Conservation (phyloP, 2,329 filamentous ascomycete species). For the Pseudocercospora crystallina region DNA sequence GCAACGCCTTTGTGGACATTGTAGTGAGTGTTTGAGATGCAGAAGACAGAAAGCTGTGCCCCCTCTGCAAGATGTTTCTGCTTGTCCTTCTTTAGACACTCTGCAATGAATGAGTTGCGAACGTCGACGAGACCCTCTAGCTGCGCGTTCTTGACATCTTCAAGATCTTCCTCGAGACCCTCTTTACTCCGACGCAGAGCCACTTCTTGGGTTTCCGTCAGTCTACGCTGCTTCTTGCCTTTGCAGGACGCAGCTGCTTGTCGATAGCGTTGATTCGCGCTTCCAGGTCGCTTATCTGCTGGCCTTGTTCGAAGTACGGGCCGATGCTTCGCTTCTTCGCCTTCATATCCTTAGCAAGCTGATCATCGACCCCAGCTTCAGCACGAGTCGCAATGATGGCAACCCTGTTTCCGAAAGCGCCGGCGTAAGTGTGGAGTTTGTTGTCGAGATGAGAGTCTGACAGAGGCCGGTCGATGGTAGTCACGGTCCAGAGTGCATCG, state of each 20-base stretch:
- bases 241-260: conserved; percentile 3
- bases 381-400: conserved; percentile 25
- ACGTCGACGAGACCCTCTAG: conserved; percentile 18
- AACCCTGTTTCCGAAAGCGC: conserved; percentile 20
- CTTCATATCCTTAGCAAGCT: conserved; percentile 10
- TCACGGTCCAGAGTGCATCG: conserved; percentile 27
- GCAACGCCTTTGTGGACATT: conserved; percentile 15
- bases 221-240: conserved; percentile 10
- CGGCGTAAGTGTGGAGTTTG: conserved; percentile 22
- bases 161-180: conserved; percentile 1
- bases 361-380: conserved; percentile 21
- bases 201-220: conserved; percentile 1
- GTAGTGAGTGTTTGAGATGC: conserved; percentile 30
- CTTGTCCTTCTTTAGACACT: conserved; percentile 11
- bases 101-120: conserved; percentile 19
- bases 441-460: conserved; percentile 18
- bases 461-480: conserved; percentile 18
- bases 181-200: conserved; percentile 1
- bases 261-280: background rate
- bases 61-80: conserved; percentile 12
- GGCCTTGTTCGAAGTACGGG: conserved; percentile 8
- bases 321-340: conserved; percentile 8
- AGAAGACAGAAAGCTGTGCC: conserved; percentile 16
- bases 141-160: conserved; percentile 31
- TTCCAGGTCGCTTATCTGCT: conserved; percentile 3